A percentile compares a stretch with the other conserved stretches of the same genome.
These are phyloP conservation scores for Fulvia fulva DNA, from an alignment of 2,329 filamentous ascomycete genomes.

Conservation along the genomic window DNA sequence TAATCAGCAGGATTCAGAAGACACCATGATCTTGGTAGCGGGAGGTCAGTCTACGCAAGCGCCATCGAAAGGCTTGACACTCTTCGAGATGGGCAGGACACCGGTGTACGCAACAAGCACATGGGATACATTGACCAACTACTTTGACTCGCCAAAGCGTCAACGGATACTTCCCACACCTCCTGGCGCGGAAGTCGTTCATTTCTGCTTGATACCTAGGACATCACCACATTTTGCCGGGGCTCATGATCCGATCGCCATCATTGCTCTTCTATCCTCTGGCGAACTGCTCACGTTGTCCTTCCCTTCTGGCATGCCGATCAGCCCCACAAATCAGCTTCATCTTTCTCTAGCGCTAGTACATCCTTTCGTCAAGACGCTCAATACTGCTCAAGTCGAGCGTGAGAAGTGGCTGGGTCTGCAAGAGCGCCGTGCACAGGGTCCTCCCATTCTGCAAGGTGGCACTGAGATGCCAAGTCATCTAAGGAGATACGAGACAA, in stretches of 20 bases:
- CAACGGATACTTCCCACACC: slow-evolving; percentile 71
- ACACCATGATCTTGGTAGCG: slow-evolving; percentile 81
- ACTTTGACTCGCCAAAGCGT: slow-evolving; percentile 72
- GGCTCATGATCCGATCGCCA: slow-evolving; percentile 83
- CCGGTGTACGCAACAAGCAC: slow-evolving; percentile 88
- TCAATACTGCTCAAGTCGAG: slow-evolving; percentile 69
- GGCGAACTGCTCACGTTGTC: slow-evolving; percentile 86
- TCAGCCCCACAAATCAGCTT: slow-evolving; percentile 87
- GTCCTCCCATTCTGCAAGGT: slow-evolving; percentile 72
- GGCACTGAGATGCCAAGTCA: slow-evolving; percentile 69
- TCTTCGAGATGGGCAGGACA: slow-evolving; percentile 83
- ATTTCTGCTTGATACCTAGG: slow-evolving; percentile 81
- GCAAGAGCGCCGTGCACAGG: slow-evolving; percentile 75
- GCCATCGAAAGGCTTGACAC: slow-evolving; percentile 72
- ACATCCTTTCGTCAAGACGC: slow-evolving; percentile 78
- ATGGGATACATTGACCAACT: slow-evolving; percentile 75
- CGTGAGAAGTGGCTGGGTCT: slow-evolving; percentile 84
- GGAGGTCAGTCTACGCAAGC: slow-evolving; percentile 70
- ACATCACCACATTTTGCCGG: slow-evolving; percentile 80
- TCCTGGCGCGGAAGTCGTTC: slow-evolving; percentile 67
- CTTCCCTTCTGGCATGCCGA: slow-evolving; percentile 87
- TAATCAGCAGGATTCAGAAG: slow-evolving; percentile 79
- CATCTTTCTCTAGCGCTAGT: slow-evolving; percentile 84
- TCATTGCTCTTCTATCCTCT: slow-evolving; percentile 74
- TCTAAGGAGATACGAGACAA: slow-evolving; percentile 71